These are phyloP conservation scores for Pugionium dolabratum DNA, from an alignment of 345 rosid species.

Conservation along the genomic window DNA sequence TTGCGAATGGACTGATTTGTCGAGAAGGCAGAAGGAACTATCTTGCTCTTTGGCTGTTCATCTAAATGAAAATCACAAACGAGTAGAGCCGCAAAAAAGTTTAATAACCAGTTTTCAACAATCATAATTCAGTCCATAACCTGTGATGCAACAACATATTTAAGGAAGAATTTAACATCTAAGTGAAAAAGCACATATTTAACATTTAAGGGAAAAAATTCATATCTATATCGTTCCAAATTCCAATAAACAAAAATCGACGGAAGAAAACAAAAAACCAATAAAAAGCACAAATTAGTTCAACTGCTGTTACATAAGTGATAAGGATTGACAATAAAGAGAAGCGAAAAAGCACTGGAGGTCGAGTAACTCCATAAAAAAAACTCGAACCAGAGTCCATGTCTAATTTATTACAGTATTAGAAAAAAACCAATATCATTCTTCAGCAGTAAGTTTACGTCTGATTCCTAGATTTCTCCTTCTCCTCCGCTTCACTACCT, in stretches of 20 bases:
- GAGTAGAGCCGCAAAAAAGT: too few relatives aligned
- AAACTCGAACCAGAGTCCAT: background rate
- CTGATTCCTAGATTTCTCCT: constrained; percentile 67
- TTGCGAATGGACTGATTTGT: too few relatives aligned
- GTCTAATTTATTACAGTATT: constrained; percentile 14
- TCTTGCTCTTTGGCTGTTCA: too few relatives aligned
- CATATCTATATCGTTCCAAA: too few relatives aligned
- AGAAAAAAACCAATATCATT: background rate
- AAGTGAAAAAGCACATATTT: too few relatives aligned
- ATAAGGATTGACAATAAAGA: background rate
- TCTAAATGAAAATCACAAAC: too few relatives aligned
- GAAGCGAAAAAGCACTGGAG: background rate
- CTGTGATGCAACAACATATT: too few relatives aligned
- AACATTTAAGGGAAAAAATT: too few relatives aligned
- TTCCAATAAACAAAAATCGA: background rate
- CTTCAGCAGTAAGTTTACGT: constrained; percentile 14
- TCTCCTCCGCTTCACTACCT: constrained; percentile 75
- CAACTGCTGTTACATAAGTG: constrained; percentile 9
- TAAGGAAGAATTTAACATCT: too few relatives aligned
- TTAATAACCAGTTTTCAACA: too few relatives aligned
- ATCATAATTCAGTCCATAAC: too few relatives aligned
- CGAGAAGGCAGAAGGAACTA: too few relatives aligned
- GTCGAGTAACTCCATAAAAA: background rate
- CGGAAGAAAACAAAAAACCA: background rate
- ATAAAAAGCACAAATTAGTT: background rate